These are phyloP conservation scores for Komagataea norvegica DNA, from an alignment of 1,139 yeast species.

Conservation along the genomic window DNA sequence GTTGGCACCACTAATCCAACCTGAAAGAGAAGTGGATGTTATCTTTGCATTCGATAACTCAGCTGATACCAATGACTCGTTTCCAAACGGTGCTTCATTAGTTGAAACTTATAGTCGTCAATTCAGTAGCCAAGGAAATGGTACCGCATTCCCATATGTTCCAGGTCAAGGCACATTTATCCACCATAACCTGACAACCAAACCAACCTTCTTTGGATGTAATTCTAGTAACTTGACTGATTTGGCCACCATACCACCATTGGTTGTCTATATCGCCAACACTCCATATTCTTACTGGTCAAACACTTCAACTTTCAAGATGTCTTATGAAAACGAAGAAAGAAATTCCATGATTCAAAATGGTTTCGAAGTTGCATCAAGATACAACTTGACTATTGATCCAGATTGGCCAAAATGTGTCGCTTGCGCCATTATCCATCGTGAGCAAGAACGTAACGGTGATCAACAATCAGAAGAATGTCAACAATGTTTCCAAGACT, in stretches of 20 bases:
- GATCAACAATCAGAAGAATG: constrained; percentile 67
- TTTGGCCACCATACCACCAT: constrained; percentile 56
- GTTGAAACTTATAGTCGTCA: constrained; percentile 66
- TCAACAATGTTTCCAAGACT: constrained; percentile 59
- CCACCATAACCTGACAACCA: constrained; percentile 48
- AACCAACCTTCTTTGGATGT: constrained; percentile 86
- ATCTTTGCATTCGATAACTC: constrained; percentile 81
- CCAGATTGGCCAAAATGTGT: constrained; percentile 74
- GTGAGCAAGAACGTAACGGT: constrained; percentile 72
- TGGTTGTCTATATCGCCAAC: constrained; percentile 77
- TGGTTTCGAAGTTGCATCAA: constrained; percentile 76
- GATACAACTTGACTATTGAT: constrained; percentile 69
- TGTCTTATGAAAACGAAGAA: constrained; percentile 56
- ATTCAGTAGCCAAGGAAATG: constrained; percentile 56
- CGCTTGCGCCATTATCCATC: constrained; percentile 83
- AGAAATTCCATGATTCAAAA: constrained; percentile 61
- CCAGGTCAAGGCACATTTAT: constrained; percentile 71
- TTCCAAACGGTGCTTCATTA: constrained; percentile 80
- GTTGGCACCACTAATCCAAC: constrained; percentile 67
- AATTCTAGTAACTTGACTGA: constrained; percentile 60
- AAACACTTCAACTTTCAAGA: constrained; percentile 68
- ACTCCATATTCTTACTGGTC: constrained; percentile 62
- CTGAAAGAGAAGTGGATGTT: constrained; percentile 67
- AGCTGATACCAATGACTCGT: constrained; percentile 62
- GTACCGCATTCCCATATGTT: constrained; percentile 75